Evolutionary conservation across 768 basidiomycete genomes (phyloP), one percentile per base, ranked within the genome.

Genomic region (Auricularia cornea): DNA sequence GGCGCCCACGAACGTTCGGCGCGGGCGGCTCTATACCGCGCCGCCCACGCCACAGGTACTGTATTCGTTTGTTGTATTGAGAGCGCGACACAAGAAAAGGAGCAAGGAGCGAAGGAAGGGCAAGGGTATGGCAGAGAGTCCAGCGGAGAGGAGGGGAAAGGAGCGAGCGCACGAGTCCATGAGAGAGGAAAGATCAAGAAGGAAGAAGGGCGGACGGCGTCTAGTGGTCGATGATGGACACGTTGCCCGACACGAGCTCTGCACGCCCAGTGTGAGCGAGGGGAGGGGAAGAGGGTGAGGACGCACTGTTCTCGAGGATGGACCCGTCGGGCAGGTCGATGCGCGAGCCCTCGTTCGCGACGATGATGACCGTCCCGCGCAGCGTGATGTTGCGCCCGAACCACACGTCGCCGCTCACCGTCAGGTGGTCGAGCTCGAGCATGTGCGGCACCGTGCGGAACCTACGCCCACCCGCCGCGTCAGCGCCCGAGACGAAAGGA

Each of bases 361-460:
- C 87, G 63, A 90, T 83, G 68, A 96, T 94, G 70, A 95, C 93
- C 35, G 94, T 96, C 5, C 94, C 93, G 30, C 89, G 85, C 56
- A 96, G 81, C 29, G 89, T 90, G 33, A 92, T 87, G 70, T 89
- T 89, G 64, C 88, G 85, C 26, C 93, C 93, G 73, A 96, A 94
- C 79, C 87, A 85, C 35, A 95, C 92, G 73, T 95, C 91, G 44
- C 92, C 94, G 48, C 90, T 87, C 44, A 97, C 92, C 11, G 95
- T 97, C 75, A 97, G 81, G 76, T 97, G 94, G 74, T 97, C 95
- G 67, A 96, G 80, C 71, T 97, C 94, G 65, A 92, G 76, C 67
- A 97, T 90, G 71, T 85, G 84, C 32, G 94, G 94, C 69, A 96
- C 94, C 75, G 88, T 90, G 82, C 92, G 91, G 85, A 98, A 96